Conservation (phyloP, 257 asterid genomes). For the Scutellaria baicalensis region DNA sequence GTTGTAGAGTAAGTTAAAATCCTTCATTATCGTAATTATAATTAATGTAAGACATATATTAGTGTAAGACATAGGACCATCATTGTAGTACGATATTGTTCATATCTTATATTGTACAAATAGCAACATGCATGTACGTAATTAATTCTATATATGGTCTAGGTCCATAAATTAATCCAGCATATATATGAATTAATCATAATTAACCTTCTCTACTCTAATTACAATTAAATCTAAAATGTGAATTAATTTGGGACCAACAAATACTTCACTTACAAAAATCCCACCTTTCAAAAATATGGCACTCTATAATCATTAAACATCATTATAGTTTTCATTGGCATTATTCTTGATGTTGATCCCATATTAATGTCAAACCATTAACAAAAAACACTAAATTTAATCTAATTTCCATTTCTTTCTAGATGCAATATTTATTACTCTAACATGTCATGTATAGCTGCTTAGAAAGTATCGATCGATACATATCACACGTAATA, state of each 20-base stretch:
- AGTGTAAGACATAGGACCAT: no score
- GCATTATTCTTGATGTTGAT: constrained; percentile 15
- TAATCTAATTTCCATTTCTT: neutral
- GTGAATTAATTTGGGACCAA: neutral
- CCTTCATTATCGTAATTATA: no score
- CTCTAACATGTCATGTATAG: neutral
- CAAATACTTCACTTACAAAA: neutral
- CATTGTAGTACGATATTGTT: no score
- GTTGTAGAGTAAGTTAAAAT: no score
- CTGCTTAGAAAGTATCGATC: neutral
- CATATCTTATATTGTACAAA: no score
- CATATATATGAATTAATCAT: no score
- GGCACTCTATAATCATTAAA: constrained; percentile 17
- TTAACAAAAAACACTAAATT: neutral
- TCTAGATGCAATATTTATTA: neutral
- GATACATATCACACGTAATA: neutral
- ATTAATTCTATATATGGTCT: no score
- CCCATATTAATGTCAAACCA: neutral
- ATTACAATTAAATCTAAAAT: no score
- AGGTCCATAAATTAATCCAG: no score
- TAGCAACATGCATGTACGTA: no score
- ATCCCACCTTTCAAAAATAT: neutral
- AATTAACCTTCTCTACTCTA: no score
- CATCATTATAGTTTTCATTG: constrained; percentile 27
- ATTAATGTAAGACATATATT: no score